Evolutionary conservation across 2,329 filamentous ascomycete species (phyloP), one percentile per base, ranked within the genome.

Genomic region (Rhinocladiella similis): DNA sequence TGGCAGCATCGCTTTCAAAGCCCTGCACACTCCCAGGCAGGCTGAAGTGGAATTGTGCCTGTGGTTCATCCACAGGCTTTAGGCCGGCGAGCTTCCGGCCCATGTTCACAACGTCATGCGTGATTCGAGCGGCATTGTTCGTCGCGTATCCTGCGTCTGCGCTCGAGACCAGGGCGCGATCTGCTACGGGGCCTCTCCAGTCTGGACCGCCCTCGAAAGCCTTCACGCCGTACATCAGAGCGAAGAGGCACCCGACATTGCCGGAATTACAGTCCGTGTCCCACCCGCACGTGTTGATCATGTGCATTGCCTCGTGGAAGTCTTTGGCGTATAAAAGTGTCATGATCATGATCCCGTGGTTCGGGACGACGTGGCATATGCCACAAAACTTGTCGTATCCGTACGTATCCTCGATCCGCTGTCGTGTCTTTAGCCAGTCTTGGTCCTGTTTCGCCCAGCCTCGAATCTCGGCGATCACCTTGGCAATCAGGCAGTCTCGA

Each of bases 251-350:
- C 3, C 50, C 50, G 25, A 52, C 25, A 22, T 52, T 52, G 5
- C 50, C 50, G 9, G 50, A 52, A 25, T 52, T 52, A n/a, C 50
- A 52, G 19, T 52, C 50, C 4, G 50, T 52, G 25, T 52, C 50
- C 50, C 50, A 52, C 12, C 50, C 50, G 20, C 36, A 43, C 16
- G 50, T 52, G 22, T 52, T 52, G 36, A 52, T 52, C 35, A 52
- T 52, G 39, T 46, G 20, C 50, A 52, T 43, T 5, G 50, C 50
- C 35, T 29, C 35, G 22, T 45, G 19, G 43, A 52, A 52, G 19
- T 52, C 36, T 25, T 46, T 13, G 36, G 35, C 50, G 38, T 52
- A 52, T 6, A 52, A 20, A 16, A 52, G 27, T 9, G 50, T 35
- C 20, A 43, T 43, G 36, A 52, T 52, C 50, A 52, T 52, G 39